Conservation (phyloP, 2,329 filamentous ascomycete genomes). For the Arthrobotrys sphaeroides region DNA sequence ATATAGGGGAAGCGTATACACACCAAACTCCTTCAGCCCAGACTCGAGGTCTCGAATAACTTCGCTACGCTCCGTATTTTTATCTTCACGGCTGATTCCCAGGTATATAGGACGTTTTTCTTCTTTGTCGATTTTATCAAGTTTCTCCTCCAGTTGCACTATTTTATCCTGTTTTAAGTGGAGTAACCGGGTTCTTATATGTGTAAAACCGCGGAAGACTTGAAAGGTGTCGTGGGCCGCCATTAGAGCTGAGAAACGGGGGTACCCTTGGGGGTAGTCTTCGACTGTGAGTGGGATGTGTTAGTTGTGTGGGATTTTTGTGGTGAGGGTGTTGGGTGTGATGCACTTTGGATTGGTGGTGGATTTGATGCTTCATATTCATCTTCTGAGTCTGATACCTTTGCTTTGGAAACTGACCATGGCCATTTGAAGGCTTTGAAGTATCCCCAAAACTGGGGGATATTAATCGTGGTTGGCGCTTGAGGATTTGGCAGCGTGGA, state of each 20-base stretch:
- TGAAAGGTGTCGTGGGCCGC: slow-evolving; percentile 18
- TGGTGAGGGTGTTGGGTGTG: too few relatives aligned
- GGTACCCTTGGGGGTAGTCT: slow-evolving; percentile 22
- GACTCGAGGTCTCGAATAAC: not conserved
- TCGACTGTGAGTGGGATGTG: too few relatives aligned
- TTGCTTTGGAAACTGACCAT: too few relatives aligned
- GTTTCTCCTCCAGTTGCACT: slow-evolving; percentile 7
- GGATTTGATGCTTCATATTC: too few relatives aligned
- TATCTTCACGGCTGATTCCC: slow-evolving; percentile 59
- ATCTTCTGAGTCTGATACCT: too few relatives aligned
- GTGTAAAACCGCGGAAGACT: slow-evolving; percentile 18
- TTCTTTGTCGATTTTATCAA: slow-evolving; percentile 5
- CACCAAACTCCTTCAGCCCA: not conserved
- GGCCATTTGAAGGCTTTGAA: too few relatives aligned
- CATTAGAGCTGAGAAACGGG: slow-evolving; percentile 22
- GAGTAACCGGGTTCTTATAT: slow-evolving; percentile 12
- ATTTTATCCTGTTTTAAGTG: slow-evolving; percentile 33
- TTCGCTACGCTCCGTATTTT: not conserved
- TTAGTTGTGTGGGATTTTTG: too few relatives aligned
- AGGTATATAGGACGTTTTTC: slow-evolving; percentile 57
- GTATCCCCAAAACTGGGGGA: too few relatives aligned
- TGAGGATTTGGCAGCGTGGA: too few relatives aligned
- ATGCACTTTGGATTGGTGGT: too few relatives aligned
- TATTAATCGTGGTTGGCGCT: too few relatives aligned
- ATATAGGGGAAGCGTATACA: too few relatives aligned